A percentile compares a stretch with the other conserved stretches of the same genome.
Conservation (phyloP, 768 basidiomycete genomes). For the Leccinum imitatum region DNA sequence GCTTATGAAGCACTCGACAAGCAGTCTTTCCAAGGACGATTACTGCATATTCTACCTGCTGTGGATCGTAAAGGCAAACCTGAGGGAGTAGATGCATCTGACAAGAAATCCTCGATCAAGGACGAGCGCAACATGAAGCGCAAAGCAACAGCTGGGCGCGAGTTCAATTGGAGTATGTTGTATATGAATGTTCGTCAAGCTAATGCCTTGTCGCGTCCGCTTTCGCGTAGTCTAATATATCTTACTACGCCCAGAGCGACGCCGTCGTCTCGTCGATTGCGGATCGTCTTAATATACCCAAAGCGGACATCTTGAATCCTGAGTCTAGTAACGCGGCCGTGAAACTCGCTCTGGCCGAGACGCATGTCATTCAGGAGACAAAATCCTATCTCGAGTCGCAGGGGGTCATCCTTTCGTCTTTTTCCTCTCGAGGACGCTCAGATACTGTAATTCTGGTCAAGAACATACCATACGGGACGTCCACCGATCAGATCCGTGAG, state of each 20-base stretch:
- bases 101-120: constrained; percentile 55
- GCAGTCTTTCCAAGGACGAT: constrained; percentile 85
- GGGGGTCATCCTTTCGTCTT: constrained; percentile 62
- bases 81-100: constrained; percentile 39
- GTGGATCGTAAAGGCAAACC: constrained; percentile 59
- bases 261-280: constrained; percentile 92
- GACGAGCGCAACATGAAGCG: constrained; percentile 57
- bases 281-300: constrained; percentile 81
- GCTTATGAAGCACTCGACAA: constrained; percentile 82
- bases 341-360: constrained; percentile 94
- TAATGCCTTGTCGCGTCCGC: constrained; percentile 17
- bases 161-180: constrained; percentile 91
- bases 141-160: constrained; percentile 68
- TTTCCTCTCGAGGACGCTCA: constrained; percentile 55
- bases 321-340: constrained; percentile 83
- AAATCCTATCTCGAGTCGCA: constrained; percentile 84
- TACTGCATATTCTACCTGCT: constrained; percentile 88
- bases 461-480: constrained; percentile 93
- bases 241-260: constrained; percentile 63
- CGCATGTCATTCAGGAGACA: constrained; percentile 93
- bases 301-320: constrained; percentile 85
- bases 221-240: constrained; percentile 23
- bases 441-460: constrained; percentile 89
- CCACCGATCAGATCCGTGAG: constrained; percentile 68
- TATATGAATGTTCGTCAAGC: constrained; percentile 90